Evolutionary conservation across 352 stramenopile species (phyloP).

Genomic region (Phytophthora lateralis): DNA sequence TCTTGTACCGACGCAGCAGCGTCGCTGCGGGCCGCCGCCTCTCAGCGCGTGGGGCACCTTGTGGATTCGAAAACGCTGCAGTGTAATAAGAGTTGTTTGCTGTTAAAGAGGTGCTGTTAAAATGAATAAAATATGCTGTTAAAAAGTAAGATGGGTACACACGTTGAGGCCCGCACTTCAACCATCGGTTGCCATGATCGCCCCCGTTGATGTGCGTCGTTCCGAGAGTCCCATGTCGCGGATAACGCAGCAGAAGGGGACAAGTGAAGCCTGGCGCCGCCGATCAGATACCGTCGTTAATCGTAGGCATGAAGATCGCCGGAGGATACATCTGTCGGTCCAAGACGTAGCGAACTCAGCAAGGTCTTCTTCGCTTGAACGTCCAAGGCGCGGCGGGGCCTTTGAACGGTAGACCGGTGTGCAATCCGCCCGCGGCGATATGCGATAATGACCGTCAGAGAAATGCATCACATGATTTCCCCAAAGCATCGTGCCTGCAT

Average conservation of each 20-base stretch:
- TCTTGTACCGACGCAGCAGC: constrained; percentile 24
- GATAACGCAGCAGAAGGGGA: constrained; percentile 22
- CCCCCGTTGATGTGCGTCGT: constrained; percentile 5
- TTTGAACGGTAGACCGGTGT: constrained; percentile 3
- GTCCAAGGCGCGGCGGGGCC: no score
- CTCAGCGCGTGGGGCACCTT: constrained; percentile 31
- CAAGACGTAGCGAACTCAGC: not conserved
- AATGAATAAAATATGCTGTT: no score
- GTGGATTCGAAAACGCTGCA: no score
- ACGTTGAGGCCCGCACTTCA: constrained; percentile 31
- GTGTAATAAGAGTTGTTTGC: no score
- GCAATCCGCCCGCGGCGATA: not conserved
- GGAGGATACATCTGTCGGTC: not conserved
- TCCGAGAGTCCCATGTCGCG: constrained; percentile 15
- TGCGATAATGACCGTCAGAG: constrained; percentile 5
- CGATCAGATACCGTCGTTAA: constrained; percentile 27
- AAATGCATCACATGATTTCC: constrained; percentile 30
- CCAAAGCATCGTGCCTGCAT: not conserved
- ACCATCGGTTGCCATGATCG: constrained; percentile 13
- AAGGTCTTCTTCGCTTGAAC: not conserved
- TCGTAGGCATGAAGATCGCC: constrained; percentile 14
- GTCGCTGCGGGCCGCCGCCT: not conserved
- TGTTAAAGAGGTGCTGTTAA: no score
- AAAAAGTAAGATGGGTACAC: not conserved
- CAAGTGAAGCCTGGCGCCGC: constrained; percentile 9